These are phyloP conservation scores for Hymenotorrendiella dingleyae DNA, from an alignment of 2,329 filamentous ascomycete species.

Conservation along the genomic window DNA sequence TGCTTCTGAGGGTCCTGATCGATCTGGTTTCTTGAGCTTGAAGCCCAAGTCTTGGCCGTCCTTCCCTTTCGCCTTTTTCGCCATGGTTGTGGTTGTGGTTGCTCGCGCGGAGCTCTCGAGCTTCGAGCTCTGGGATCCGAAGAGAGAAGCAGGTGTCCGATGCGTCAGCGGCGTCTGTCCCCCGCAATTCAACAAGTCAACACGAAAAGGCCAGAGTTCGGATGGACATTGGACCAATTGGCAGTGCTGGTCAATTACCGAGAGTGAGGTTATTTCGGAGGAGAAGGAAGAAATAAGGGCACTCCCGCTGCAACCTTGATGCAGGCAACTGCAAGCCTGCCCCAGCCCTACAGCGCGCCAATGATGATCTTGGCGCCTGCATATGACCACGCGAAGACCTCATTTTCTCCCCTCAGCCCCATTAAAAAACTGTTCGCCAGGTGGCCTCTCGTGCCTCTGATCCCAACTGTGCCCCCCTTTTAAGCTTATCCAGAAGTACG, in stretches of 20 bases:
- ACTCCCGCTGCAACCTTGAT: too few species aligned
- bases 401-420: too few species aligned
- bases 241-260: neutral
- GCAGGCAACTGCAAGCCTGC: too few species aligned
- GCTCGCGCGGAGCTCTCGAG: too few species aligned
- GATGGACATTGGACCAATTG: neutral
- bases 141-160: too few species aligned
- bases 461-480: neutral
- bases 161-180: neutral
- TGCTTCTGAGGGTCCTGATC: slow-evolving; percentile 50
- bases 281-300: too few species aligned
- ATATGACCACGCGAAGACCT: too few species aligned
- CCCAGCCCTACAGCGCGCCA: too few species aligned
- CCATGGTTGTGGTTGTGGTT: neutral
- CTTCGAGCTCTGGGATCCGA: neutral
- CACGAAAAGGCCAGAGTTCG: slow-evolving; percentile 1
- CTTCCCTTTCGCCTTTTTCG: slow-evolving; percentile 42
- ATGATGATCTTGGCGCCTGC: too few species aligned
- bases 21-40: slow-evolving; percentile 64
- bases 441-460: neutral
- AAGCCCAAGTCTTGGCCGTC: slow-evolving; percentile 46
- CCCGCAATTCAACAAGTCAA: neutral
- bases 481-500: neutral
- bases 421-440: too few species aligned
- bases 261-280: neutral